phyloP scores from a whole-genome alignment of 371 early-diverging fungal genomes.

The Rhizopus stolonifer region DNA sequence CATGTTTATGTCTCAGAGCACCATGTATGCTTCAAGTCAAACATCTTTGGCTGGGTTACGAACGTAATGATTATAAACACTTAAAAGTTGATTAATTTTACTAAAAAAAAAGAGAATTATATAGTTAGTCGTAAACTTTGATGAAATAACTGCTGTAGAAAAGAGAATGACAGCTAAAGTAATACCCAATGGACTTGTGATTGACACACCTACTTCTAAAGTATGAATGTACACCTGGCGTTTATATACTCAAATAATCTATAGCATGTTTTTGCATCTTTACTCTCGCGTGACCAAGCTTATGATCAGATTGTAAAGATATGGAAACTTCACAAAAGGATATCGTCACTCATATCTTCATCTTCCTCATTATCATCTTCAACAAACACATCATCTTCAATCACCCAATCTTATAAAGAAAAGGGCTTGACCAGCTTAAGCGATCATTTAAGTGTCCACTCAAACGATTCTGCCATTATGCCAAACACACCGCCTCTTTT shows the following conservation, averaged over 20 bases:
- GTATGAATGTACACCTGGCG: conserved; percentile 22
- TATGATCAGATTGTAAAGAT: conserved; percentile 68
- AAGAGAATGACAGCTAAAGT: conserved; percentile 79
- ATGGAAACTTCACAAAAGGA: conserved; percentile 51
- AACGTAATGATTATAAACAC: conserved; percentile 49
- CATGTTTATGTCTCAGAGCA: conserved; percentile 85
- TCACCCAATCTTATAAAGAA: background rate
- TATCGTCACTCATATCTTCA: conserved; percentile 7
- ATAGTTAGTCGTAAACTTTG: conserved; percentile 77
- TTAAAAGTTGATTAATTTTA: background rate
- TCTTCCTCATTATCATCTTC: background rate
- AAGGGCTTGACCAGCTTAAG: background rate
- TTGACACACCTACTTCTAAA: conserved; percentile 69
- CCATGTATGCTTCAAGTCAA: conserved; percentile 91
- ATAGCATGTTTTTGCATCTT: conserved; percentile 77
- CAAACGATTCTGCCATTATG: conserved; percentile 14
- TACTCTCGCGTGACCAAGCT: conserved; percentile 77
- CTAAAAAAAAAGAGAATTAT: background rate
- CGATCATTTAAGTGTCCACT: conserved; percentile 3
- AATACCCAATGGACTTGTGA: conserved; percentile 85
- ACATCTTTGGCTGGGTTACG: conserved; percentile 95
- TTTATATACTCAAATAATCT: background rate
- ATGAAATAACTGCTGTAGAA: conserved; percentile 79
- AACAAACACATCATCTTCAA: background rate
- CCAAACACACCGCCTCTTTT: conserved; percentile 5